phyloP scores from a whole-genome alignment of 331 rosid genomes.

The Acacia concinna region DNA sequence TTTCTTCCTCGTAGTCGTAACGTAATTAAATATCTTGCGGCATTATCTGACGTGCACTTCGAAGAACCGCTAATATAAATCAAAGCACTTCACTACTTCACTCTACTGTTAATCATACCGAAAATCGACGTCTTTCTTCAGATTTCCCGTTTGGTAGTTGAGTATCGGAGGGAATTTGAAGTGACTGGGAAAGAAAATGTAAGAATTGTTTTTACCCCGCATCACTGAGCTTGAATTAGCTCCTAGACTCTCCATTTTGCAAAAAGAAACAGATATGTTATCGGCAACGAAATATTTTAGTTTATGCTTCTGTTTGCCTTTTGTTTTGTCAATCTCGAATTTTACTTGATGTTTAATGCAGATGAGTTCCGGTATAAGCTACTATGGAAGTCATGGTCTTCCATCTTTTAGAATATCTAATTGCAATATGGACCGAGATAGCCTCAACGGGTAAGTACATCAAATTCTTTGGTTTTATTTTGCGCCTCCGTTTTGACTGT shows the following conservation, averaged over 20 bases:
- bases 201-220: neutral
- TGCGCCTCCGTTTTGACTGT: neutral
- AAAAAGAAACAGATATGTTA: neutral
- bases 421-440: slow-evolving; percentile 16
- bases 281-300: neutral
- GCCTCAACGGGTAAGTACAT: slow-evolving; percentile 26
- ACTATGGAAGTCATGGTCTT: slow-evolving; percentile 23
- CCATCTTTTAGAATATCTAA: slow-evolving; percentile 21
- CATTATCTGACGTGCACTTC: neutral
- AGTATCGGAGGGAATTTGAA: neutral
- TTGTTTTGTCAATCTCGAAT: neutral
- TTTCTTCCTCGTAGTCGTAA: neutral
- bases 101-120: neutral
- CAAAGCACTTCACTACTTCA: neutral
- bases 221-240: neutral
- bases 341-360: neutral
- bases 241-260: neutral
- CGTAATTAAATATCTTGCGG: neutral
- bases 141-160: neutral
- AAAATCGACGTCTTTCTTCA: neutral
- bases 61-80: slow-evolving; percentile 1
- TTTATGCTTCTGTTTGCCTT: neutral
- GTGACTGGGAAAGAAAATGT: neutral
- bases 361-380: slow-evolving; percentile 39
- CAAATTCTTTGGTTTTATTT: neutral